A percentile compares a stretch with the other conserved stretches of the same genome.
Conservation (phyloP, 140 eudicot species). For the Stevia rebaudiana region DNA sequence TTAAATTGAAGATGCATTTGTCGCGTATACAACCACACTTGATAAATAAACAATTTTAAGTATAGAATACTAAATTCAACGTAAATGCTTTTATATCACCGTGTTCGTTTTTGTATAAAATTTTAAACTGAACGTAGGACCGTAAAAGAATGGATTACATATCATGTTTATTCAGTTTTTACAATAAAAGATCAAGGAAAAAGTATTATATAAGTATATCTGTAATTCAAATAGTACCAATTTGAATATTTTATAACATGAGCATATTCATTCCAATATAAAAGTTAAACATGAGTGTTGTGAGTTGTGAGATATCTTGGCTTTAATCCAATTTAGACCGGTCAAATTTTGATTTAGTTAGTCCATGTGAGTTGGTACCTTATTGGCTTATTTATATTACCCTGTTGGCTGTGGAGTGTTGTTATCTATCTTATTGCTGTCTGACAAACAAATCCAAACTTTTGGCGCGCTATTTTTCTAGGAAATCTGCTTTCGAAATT, state of each 20-base stretch:
- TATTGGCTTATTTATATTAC: not conserved
- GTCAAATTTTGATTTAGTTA: constrained; percentile 16
- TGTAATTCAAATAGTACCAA: not conserved
- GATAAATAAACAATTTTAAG: no score
- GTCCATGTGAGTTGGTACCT: constrained; percentile 9
- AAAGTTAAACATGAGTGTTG: not conserved
- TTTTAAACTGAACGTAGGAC: no score
- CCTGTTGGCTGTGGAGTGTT: not conserved
- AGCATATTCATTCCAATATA: not conserved
- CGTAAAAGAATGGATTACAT: no score
- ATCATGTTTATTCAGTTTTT: no score
- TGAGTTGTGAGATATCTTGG: constrained; percentile 6
- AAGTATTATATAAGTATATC: no score
- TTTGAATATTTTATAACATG: not conserved
- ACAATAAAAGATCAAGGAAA: not conserved
- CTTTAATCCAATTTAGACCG: constrained; percentile 17
- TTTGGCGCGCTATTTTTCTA: not conserved
- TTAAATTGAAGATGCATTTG: no score
- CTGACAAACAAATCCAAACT: not conserved
- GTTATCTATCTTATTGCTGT: not conserved
- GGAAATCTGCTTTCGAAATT: no score
- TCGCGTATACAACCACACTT: no score
- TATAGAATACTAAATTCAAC: no score
- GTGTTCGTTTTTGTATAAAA: no score
- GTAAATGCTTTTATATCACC: no score